A percentile compares a stretch with the other conserved stretches of the same genome.
Conservation (phyloP, 495 filamentous ascomycete species). For the Hypoxylon lenormandii region DNA sequence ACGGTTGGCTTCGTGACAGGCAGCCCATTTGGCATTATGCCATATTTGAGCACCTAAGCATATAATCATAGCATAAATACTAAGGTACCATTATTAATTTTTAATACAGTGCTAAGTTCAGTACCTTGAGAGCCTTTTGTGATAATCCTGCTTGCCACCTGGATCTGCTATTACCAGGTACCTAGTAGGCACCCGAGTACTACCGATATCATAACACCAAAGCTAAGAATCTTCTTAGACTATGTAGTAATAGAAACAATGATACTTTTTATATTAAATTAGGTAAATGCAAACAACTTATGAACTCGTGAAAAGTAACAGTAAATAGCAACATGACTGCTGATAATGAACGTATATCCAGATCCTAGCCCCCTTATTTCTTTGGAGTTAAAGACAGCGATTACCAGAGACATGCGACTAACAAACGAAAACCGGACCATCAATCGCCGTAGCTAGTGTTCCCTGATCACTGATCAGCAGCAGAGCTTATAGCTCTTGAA, state of each 20-base stretch:
- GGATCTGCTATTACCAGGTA: too few relatives aligned
- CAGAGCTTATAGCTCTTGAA: not conserved
- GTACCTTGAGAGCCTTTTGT: not conserved
- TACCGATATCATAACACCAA: not conserved
- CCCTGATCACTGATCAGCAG: not conserved
- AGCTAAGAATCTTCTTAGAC: not conserved
- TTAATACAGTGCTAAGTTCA: not conserved
- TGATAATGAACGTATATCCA: not conserved
- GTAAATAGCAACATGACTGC: too few relatives aligned
- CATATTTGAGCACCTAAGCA: too few relatives aligned
- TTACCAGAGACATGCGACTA: not conserved
- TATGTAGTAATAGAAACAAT: not conserved
- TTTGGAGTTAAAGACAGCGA: not conserved
- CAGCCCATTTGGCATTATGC: too few relatives aligned
- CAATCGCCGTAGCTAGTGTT: not conserved
- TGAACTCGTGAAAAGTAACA: not conserved
- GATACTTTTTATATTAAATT: not conserved
- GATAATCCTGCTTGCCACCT: not conserved
- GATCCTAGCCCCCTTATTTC: not conserved
- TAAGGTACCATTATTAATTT: too few relatives aligned
- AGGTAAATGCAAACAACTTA: not conserved
- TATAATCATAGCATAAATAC: too few relatives aligned
- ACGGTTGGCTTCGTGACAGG: too few relatives aligned
- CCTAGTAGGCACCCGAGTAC: not conserved
- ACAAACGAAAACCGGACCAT: not conserved